phyloP scores from a whole-genome alignment of 768 basidiomycete species.

The Mycena venus region DNA sequence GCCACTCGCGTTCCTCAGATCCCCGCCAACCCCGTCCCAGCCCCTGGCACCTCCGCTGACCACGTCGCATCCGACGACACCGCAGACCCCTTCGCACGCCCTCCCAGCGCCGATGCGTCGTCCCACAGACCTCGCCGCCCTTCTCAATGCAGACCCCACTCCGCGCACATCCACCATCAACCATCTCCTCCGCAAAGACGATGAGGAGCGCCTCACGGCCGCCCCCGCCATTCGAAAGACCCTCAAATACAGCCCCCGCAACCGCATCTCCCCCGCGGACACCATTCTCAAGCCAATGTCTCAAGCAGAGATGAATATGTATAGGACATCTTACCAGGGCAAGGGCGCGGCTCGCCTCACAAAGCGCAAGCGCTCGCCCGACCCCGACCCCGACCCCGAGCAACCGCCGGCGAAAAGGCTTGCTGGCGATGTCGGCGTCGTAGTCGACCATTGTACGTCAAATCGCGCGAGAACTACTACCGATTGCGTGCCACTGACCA shows the following conservation, averaged over 20 bases:
- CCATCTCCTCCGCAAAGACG: conserved; percentile 54
- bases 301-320: conserved; percentile 70
- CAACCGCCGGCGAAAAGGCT: conserved; percentile 63
- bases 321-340: conserved; percentile 69
- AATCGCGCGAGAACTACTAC: neutral
- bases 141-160: conserved; percentile 73
- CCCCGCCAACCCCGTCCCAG: conserved; percentile 67
- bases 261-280: conserved; percentile 70
- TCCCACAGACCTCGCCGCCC: conserved; percentile 82
- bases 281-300: conserved; percentile 78
- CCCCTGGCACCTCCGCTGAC: conserved; percentile 21
- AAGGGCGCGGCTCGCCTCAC: conserved; percentile 66
- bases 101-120: conserved; percentile 69
- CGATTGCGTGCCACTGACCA: neutral
- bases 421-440: conserved; percentile 78
- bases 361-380: conserved; percentile 67
- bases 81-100: conserved; percentile 51
- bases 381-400: conserved; percentile 52
- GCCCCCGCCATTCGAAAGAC: conserved; percentile 42
- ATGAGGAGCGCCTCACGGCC: conserved; percentile 40
- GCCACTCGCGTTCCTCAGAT: conserved; percentile 83
- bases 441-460: conserved; percentile 84
- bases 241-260: conserved; percentile 68
- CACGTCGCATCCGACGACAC: conserved; percentile 40
- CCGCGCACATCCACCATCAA: conserved; percentile 59